Evolutionary conservation across 768 basidiomycete genomes (phyloP).

Genomic region (Lactarius quietus): DNA sequence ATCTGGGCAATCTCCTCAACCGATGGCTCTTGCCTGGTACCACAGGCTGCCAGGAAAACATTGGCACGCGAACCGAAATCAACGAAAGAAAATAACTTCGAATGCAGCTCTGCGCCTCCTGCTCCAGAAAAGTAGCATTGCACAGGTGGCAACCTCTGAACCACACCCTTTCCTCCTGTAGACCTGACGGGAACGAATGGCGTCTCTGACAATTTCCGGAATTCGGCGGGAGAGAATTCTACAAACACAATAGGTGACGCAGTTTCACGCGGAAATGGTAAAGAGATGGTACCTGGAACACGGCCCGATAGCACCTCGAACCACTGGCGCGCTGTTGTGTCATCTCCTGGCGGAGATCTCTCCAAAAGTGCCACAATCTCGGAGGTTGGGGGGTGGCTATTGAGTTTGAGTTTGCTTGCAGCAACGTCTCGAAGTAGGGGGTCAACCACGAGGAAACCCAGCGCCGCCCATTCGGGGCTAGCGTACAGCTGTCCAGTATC

Average conservation of each 20-base stretch:
- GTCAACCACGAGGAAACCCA: constrained; percentile 76
- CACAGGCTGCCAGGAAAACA: constrained; percentile 79
- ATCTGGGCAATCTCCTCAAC: constrained; percentile 76
- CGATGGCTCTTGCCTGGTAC: constrained; percentile 83
- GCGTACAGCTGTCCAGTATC: constrained; percentile 60
- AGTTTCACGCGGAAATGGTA: background rate
- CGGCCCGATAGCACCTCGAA: constrained; percentile 67
- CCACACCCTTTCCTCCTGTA: constrained; percentile 30
- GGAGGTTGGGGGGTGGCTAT: constrained; percentile 61
- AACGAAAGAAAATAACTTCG: constrained; percentile 82
- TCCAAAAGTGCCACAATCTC: constrained; percentile 58
- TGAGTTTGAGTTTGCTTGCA: constrained; percentile 60
- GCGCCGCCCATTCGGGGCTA: constrained; percentile 56
- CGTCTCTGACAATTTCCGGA: constrained; percentile 52
- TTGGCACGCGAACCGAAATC: constrained; percentile 84
- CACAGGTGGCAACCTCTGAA: constrained; percentile 43
- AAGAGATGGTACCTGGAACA: constrained; percentile 47
- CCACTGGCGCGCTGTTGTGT: constrained; percentile 55
- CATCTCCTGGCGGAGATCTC: constrained; percentile 53
- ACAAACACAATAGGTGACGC: background rate
- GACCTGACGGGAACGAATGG: constrained; percentile 63
- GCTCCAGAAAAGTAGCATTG: constrained; percentile 68
- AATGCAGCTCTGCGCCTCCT: constrained; percentile 58
- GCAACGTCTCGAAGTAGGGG: constrained; percentile 50
- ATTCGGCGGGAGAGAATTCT: constrained; percentile 59